Evolutionary conservation across 2,329 filamentous ascomycete genomes (phyloP).

Genomic region (Colletotrichum phormii): DNA sequence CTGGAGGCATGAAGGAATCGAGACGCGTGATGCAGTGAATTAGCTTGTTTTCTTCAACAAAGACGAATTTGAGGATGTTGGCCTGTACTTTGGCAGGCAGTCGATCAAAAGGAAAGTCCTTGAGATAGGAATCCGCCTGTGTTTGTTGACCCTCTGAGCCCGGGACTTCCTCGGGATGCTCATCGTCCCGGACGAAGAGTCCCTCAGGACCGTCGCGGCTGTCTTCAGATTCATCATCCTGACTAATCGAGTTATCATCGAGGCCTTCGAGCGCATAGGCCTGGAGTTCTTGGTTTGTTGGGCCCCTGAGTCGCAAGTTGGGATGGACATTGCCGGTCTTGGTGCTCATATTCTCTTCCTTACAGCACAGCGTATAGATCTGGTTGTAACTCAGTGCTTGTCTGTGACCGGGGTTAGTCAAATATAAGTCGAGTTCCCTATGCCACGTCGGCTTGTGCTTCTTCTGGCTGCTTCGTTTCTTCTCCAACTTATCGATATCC

Average conservation of each 20-base stretch:
- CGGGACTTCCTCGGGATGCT: neutral
- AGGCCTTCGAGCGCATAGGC: neutral
- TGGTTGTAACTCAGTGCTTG: constrained; percentile 17
- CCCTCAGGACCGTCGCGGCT: neutral
- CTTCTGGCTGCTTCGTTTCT: neutral
- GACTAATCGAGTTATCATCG: neutral
- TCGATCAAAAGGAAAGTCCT: constrained; percentile 42
- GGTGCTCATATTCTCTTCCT: constrained; percentile 49
- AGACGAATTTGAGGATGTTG: constrained; percentile 49
- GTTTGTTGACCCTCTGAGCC: neutral
- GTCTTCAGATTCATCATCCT: too few species aligned
- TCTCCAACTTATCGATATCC: neutral
- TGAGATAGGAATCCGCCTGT: neutral
- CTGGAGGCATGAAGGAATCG: constrained; percentile 47
- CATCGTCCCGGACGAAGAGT: constrained; percentile 15
- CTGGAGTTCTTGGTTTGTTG: neutral
- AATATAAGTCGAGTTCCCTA: neutral
- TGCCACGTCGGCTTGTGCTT: constrained; percentile 16
- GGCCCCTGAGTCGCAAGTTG: constrained; percentile 40
- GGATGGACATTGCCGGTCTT: constrained; percentile 42
- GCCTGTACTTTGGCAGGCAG: constrained; percentile 46
- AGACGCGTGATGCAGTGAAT: constrained; percentile 60
- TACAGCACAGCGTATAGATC: constrained; percentile 44
- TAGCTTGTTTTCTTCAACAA: constrained; percentile 48
- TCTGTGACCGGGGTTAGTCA: neutral